Evolutionary conservation across 2,329 filamentous ascomycete genomes (phyloP), one percentile per base, ranked within the genome.

Genomic region (Raffaelea albimanens): DNA sequence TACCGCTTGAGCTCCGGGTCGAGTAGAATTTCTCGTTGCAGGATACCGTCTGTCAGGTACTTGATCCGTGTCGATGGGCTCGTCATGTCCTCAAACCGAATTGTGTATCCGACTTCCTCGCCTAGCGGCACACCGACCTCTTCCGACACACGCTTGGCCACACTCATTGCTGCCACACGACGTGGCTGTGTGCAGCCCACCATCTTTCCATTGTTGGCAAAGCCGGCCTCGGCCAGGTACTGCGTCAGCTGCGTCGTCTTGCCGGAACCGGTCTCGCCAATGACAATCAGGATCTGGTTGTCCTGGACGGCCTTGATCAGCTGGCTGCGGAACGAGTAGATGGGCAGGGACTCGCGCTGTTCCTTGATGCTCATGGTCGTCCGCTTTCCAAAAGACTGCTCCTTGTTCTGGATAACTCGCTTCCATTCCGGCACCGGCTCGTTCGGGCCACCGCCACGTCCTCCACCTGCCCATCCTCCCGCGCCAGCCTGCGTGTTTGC

Each of bases 41-140:
- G 78, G 87, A 97, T 97, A 65, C 93, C 93, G 59, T 98, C 93
- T 16, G 93, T 98, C 91, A 98, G 96, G 69, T 98, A 98, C 70
- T 98, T 98, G 71, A 98, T 95, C 60, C 83, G 87, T 1, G 93
- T 98, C 18, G 83, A 76, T 2, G 87, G 81, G 54, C 83, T 87
- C 0, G 91, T 96, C 62, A 83, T 86, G 67, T 98, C 93, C 61
- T 98, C 93, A 61, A 98, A 98, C 62, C 93, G 87, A 61, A 98
- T 95, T 8, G 87, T 95, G 63, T 98, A 98, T 47, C 93, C 93
- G 53, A 98, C 91, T 62, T 96, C 90, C 48, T 90, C 82, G 31
- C 93, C 93, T 13, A 97, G 75, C 53, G 83, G 77, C 57, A 91
- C 96, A 16, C 93, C 91, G 50, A 97, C 88, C 68, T 98, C 93